These are phyloP conservation scores for Elsinoe arachidis DNA, from an alignment of 2,329 filamentous ascomycete genomes.

Conservation along the genomic window DNA sequence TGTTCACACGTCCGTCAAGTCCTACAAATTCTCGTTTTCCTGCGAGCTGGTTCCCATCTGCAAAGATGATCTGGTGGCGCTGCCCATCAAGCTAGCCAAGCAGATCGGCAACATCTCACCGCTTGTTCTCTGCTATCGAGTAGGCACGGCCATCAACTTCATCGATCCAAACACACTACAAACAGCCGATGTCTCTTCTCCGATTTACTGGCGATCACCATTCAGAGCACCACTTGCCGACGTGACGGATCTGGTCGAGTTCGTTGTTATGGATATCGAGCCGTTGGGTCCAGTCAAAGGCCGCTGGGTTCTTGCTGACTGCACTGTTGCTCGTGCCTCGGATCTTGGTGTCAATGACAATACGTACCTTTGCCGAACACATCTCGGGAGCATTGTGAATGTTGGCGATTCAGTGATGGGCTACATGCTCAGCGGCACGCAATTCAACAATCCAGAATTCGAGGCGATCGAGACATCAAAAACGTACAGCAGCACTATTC, in stretches of 20 bases:
- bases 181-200: conserved; percentile 72
- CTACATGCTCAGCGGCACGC: conserved; percentile 81
- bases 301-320: conserved; percentile 76
- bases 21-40: conserved; percentile 91
- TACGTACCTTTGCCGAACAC: conserved; percentile 83
- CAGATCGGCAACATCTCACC: conserved; percentile 81
- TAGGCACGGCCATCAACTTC: conserved; percentile 83
- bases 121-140: conserved; percentile 72
- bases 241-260: conserved; percentile 77
- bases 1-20: conserved; percentile 79
- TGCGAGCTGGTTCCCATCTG: conserved; percentile 87
- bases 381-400: conserved; percentile 76
- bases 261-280: conserved; percentile 92
- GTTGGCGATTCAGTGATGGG: conserved; percentile 89
- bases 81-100: conserved; percentile 84
- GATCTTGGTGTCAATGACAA: conserved; percentile 81
- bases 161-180: conserved; percentile 87
- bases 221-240: conserved; percentile 72
- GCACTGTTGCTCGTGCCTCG: conserved; percentile 74
- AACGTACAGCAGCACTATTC: conserved; percentile 68
- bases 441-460: conserved; percentile 84
- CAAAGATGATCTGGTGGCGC: conserved; percentile 91
- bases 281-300: conserved; percentile 62
- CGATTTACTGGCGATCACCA: conserved; percentile 83
- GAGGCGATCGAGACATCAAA: conserved; percentile 73